Evolutionary conservation across 2,329 filamentous ascomycete species (phyloP), one percentile per base, ranked within the genome.

Genomic region (Aspergillus alliaceus): DNA sequence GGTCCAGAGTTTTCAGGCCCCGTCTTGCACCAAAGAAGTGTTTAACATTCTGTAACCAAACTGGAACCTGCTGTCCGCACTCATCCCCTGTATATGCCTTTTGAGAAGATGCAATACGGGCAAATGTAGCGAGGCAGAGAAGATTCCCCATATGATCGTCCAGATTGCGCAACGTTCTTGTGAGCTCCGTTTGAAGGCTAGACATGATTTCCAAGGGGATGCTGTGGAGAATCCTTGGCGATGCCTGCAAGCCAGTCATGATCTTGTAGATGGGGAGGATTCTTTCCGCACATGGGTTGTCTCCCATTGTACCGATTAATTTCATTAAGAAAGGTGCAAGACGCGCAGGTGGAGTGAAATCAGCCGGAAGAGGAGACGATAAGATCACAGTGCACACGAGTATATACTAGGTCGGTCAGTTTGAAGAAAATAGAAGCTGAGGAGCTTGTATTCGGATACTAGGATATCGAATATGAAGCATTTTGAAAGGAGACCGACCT

Each of bases 61-160:
- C 34, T 34, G 64, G 67, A 15, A 34, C 12, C 20, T 66, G 53
- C 39, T 58, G 54, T 62, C 57, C 60, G 35, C 62, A 58, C 54
- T 64, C 55, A 8, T 55, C 52, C 20, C 58, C 44, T 12, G 35
- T 31, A 14, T 29, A 35, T 25, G 49, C 12, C 11, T 35, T 44
- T 51, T 59, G 57, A 8, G 65, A 58, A 6, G 66, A 66, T 48
- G 69, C 61, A 20, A 78, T 68, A 3, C 66, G 70, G 4, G 74
- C 71, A 57, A 77, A 74, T 0, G 70, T 74, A 12, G 74, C 74
- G n/a, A 78, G 67, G 39, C 74, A 77, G n/a, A 77, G 59, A 6
- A 78, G 64, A 34, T 72, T 77, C 6, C 69, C 73, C 66, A 75
- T 69, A 20, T 75, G 72, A 48, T 77, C 70, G 42, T 75, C 70